phyloP scores from a whole-genome alignment of 2,329 filamentous ascomycete species.

The Graphilbum sp. region DNA sequence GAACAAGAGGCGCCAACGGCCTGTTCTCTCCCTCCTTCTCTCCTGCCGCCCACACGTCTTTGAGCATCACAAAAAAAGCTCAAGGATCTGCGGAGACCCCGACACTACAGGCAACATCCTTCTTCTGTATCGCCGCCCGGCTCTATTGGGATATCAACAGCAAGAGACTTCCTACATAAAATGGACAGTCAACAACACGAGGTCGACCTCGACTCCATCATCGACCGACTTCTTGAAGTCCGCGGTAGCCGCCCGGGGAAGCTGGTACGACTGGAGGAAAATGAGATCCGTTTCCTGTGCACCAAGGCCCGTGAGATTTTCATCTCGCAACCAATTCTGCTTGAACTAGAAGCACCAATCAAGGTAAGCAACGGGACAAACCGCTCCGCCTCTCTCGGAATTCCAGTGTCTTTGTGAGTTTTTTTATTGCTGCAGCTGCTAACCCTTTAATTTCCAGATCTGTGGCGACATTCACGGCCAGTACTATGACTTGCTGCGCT shows the following conservation, averaged over 20 bases:
- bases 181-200: constrained; percentile 60
- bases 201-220: constrained; percentile 98
- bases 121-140: too few species aligned
- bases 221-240: constrained; percentile 93
- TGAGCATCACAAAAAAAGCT: constrained; percentile 7
- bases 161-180: constrained; percentile 12
- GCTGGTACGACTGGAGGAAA: constrained; percentile 92
- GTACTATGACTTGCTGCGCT: constrained; percentile 92
- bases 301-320: constrained; percentile 98
- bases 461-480: constrained; percentile 98
- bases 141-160: constrained; percentile 1
- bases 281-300: constrained; percentile 92
- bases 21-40: neutral
- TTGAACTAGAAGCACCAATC: constrained; percentile 96
- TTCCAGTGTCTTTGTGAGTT: too few species aligned
- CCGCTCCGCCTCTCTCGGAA: too few species aligned
- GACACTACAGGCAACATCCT: neutral
- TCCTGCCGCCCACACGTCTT: constrained; percentile 9
- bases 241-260: constrained; percentile 95
- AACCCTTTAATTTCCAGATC: constrained; percentile 47
- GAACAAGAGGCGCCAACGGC: neutral
- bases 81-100: constrained; percentile 11
- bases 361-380: constrained; percentile 51
- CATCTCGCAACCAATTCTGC: constrained; percentile 94
- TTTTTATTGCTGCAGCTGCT: too few species aligned